Base-by-base conservation (phyloP, 2,329 filamentous ascomycete genomes). In the Penicillium hesseltinei region DNA sequence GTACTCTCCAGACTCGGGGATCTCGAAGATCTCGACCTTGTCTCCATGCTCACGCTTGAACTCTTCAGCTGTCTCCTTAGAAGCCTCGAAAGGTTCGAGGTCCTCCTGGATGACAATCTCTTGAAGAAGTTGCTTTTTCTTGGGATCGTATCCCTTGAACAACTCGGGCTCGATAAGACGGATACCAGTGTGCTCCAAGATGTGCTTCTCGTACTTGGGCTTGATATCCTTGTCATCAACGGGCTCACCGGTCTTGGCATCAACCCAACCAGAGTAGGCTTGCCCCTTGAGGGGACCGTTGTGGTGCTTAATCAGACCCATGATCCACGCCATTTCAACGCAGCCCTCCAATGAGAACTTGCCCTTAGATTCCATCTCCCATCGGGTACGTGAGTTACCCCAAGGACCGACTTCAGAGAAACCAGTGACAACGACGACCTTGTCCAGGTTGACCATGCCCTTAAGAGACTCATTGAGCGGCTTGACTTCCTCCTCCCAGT, bases 321-420 rank as follows among this genome's bases (percentile, higher is more conserved):
- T 99, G 76, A 99, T 91, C 94, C 94, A 99, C 33, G 94, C 92
- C 94, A 99, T 99, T 78, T 99, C 94, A 59, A 99, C 89, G 70
- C 94, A 97, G 31, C 94, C 94, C 77, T 99, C 95, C 15, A 99
- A 85, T 9, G 94, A 97, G 80, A 99, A 99, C 71, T 96, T 85
- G 72, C 94, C 94, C 66, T 92, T 88, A 1, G 94, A 92, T 76
- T 99, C 94, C 93, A 99, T 99, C 81, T 99, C 94, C 94, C 94
- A 99, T 61, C 94, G 88, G 45, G 94, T 99, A 69, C 94, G 88
- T 3, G 94, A 93, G 81, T 97, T 99, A 81, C 94, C 94, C 95
- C 94, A 99, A 8, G 94, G 94, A 17, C 79, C 73, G 49, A 73
- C 70, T 61, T 99, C 94, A 54, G 94, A 86, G 72, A 99, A 99